A percentile compares a stretch with the other conserved stretches of the same genome.
phyloP scores from a whole-genome alignment of 345 rosid species.

The Salix arbutifolia region DNA sequence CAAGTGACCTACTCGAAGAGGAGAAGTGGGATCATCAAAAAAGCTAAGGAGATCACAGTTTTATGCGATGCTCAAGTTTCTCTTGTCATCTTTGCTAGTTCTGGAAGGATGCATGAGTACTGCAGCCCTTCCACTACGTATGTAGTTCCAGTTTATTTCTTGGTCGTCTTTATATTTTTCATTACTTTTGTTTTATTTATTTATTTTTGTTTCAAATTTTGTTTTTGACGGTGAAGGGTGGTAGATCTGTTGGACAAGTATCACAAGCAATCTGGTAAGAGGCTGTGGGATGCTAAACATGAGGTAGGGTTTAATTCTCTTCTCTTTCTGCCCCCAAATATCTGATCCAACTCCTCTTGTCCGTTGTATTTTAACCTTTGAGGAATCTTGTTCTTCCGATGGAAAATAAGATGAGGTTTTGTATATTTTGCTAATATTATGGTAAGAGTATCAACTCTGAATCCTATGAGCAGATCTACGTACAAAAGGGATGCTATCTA shows the following conservation, averaged over 20 bases:
- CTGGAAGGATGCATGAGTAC: conserved; percentile 64
- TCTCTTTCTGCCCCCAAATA: background rate
- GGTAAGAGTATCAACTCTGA: conserved; percentile 36
- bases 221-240: conserved; percentile 40
- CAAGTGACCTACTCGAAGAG: conserved; percentile 76
- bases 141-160: background rate
- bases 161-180: background rate
- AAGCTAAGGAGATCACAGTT: conserved; percentile 71
- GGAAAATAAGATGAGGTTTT: conserved; percentile 15
- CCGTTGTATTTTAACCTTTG: background rate
- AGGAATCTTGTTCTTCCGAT: conserved; percentile 3
- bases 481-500: conserved; percentile 28
- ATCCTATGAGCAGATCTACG: conserved; percentile 64
- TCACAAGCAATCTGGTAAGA: conserved; percentile 69
- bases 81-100: conserved; percentile 55
- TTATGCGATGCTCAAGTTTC: conserved; percentile 81
- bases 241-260: conserved; percentile 69
- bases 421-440: conserved; percentile 38
- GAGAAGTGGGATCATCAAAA: conserved; percentile 66
- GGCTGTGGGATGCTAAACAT: conserved; percentile 93
- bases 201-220: background rate
- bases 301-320: conserved; percentile 49
- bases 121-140: conserved; percentile 63
- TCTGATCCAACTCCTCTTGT: conserved; percentile 2
- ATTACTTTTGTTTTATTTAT: too few relatives aligned